Evolutionary conservation across 768 basidiomycete species (phyloP), one percentile per base, ranked within the genome.

Genomic region (Leccinum imitatum): DNA sequence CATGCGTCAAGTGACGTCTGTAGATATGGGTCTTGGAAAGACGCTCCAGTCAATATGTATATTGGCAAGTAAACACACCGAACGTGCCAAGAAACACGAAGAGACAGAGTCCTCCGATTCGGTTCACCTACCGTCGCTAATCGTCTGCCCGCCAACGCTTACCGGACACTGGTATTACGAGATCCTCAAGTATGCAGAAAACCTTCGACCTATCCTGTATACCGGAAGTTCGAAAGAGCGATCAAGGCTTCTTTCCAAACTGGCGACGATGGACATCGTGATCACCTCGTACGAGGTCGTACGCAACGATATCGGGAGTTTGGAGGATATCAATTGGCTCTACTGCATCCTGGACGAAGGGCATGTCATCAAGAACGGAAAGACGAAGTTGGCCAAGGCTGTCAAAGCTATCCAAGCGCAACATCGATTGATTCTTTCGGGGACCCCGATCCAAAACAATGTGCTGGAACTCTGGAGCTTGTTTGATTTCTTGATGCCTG

Each of bases 111-210:
- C 88, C 0, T 82, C 89, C 0, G 93, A 95, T 68, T 77, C 89
- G 19, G 82, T 90, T 21, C 95, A 93, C 73, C 80, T 98, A 31
- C 95, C 97, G 0, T 97, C 96, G 4, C 82, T 99, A 27, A 95
- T 99, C 64, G 78, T 98, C 57, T 99, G 97, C 67, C 97, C 97
- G 0, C 96, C 97, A 4, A 99, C 97, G 1, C 84, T 99, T 54
- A 97, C 94, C 2, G 96, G 97, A 10, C 97, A 99, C 72, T 99
- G 97, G 97, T 95, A 93, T 73, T 96, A 98, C 74, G 97, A 99
- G 77, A 90, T 98, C 60, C 79, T 88, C 52, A 98, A 97, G 70
- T 99, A 98, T 66, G 82, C 88, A 3, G 89, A 90, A 51, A 90
- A 88, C 66, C 80, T 98, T 54, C 83, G 82, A 30, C 93, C 95